Evolutionary conservation across 2,329 filamentous ascomycete species (phyloP).

Genomic region (Akanthomyces uredinophilus): DNA sequence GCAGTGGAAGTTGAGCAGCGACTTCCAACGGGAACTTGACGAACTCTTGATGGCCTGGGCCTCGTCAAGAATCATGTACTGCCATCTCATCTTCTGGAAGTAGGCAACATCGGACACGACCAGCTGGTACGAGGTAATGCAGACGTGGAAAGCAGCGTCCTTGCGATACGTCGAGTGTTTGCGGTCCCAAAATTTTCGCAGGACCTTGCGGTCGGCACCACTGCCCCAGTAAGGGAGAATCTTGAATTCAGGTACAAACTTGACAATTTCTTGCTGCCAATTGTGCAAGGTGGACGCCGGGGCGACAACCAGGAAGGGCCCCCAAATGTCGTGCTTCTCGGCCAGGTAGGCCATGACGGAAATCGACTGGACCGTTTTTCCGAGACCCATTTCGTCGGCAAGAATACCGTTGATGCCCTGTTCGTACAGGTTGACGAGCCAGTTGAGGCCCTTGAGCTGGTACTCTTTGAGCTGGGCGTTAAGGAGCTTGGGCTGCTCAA

Average conservation of each 20-base stretch:
- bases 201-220: conserved; percentile 86
- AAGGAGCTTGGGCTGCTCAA: conserved; percentile 89
- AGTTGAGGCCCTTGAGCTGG: conserved; percentile 97
- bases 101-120: conserved; percentile 95
- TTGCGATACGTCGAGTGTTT: conserved; percentile 94
- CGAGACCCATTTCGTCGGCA: conserved; percentile 98
- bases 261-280: conserved; percentile 97
- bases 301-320: conserved; percentile 92
- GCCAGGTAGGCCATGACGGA: conserved; percentile 99
- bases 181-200: conserved; percentile 98
- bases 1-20: conserved; percentile 86
- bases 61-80: conserved; percentile 99
- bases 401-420: conserved; percentile 99
- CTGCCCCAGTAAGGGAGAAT: conserved; percentile 97
- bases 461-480: conserved; percentile 96
- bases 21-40: conserved; percentile 94
- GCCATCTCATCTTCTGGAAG: conserved; percentile 99
- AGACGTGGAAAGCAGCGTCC: conserved; percentile 90
- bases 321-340: conserved; percentile 97
- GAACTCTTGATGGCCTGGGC: conserved; percentile 99
- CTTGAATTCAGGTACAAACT: conserved; percentile 91
- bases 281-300: conserved; percentile 96
- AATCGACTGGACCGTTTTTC: conserved; percentile 98
- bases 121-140: conserved; percentile 94
- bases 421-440: conserved; percentile 97